phyloP scores from a whole-genome alignment of 805 yeast genomes.

The Wickerhamiella sorbophila region DNA sequence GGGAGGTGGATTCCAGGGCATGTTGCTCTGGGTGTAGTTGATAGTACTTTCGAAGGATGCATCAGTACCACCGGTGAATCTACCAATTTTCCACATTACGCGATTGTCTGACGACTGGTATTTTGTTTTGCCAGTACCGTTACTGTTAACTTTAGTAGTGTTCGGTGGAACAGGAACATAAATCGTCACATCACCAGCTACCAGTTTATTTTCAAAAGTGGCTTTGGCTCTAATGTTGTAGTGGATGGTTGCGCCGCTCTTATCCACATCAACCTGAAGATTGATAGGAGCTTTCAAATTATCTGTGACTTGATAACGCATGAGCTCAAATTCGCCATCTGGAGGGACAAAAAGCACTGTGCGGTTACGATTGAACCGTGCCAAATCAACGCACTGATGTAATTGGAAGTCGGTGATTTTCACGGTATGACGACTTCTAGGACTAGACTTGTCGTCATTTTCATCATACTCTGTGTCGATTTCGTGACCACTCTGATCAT shows the following conservation, averaged over 20 bases:
- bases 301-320: conserved; percentile 52
- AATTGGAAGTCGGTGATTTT: conserved; percentile 64
- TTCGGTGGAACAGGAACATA: conserved; percentile 58
- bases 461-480: conserved; percentile 23
- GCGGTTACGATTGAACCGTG: conserved; percentile 49
- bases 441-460: background rate
- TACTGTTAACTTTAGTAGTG: conserved; percentile 34
- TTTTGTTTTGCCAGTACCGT: conserved; percentile 50
- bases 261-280: conserved; percentile 25
- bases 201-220: conserved; percentile 35
- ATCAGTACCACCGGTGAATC: conserved; percentile 54
- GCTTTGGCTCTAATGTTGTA: conserved; percentile 51
- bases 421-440: conserved; percentile 30
- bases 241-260: conserved; percentile 35
- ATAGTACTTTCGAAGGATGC: conserved; percentile 45
- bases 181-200: conserved; percentile 50
- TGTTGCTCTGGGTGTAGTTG: conserved; percentile 24
- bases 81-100: conserved; percentile 55
- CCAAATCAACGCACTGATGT: conserved; percentile 73
- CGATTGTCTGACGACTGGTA: conserved; percentile 50
- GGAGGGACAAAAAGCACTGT: conserved; percentile 69
- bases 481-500: conserved; percentile 31
- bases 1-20: conserved; percentile 58
- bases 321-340: conserved; percentile 72
- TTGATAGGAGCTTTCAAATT: conserved; percentile 58